Base-by-base conservation (phyloP, 2,329 filamentous ascomycete species). In the Colletotrichum acutatum region DNA sequence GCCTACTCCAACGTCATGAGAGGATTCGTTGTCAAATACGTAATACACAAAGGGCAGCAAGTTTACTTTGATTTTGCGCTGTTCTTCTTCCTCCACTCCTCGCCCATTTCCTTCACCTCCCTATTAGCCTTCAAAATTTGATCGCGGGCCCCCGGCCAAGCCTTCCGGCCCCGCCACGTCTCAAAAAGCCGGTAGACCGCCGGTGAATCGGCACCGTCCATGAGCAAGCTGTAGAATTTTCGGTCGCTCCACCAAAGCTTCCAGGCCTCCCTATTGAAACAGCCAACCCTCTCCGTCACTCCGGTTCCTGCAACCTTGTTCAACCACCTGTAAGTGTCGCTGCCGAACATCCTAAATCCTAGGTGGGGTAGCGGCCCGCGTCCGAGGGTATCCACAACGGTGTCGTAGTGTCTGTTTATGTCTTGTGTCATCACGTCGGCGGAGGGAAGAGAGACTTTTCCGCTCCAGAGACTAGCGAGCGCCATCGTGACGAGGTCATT, bases 231-330 rank as follows among this genome's bases (percentile, higher is more conserved):
- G 66, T 84, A 86, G 30, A 86, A 79, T 70, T 79, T 79, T 42
- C 79, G 79, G 66, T 87, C 82, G 12, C 74, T 78, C 77, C 81
- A 82, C 84, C 84, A 86, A 37, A 86, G 81, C 74, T 79, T 79
- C 85, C 85, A 86, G 4, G 81, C 83, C 24, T 80, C 78, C 78
- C 77, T 80, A 4, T 80, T 81, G 76, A 82, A 85, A 14, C 81
- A 82, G 2, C 74, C 79, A 5, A 87, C 75, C 6, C 81, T 79
- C 58, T 85, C 82, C 53, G 74, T 78, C 28, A 86, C 79, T 4
- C 84, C 82, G 2, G 84, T 86, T 1, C 85, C 85, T 0, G 84
- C 85, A 11, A 82, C 79, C 42, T 78, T 76, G 75, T 87, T 83
- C 61, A 86, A 76, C 76, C 82, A 86, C 6, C 76, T 70, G 61